Evolutionary conservation across 164 flowering plant genomes (phyloP), one percentile per base, ranked within the genome.

Genomic region (Hamamelis virginiana): DNA sequence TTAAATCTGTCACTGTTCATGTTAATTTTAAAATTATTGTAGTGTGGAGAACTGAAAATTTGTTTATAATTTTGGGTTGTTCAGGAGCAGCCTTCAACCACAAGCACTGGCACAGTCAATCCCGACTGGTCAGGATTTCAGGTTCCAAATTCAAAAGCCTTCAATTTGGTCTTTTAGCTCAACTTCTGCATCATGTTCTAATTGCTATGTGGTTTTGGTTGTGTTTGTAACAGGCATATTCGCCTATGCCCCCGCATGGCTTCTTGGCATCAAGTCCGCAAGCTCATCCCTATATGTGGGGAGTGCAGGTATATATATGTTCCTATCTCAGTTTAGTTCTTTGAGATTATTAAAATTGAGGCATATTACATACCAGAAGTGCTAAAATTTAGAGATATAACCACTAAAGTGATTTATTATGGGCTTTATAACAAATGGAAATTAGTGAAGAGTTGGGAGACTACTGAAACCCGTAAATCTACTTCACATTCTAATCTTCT

Each of bases 261-360:
- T 94, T 81, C 82, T 68, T 92, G 84, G 90, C 94, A 44, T 90
- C 97, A 48, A 92, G 95, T 69, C 98, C 97, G 53, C 97, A 89
- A 76, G 82, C 96, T 70, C 98, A 85, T 72, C 98, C 96, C 48
- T 94, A 92, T 72, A 90, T 94, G 97, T 92, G 98, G 98, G 97
- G 98, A 51, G 85, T 93, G 78, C 98, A 94, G 95, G 98, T 94
- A 83, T 15, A 4, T n/a, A 18, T 59, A 23, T 66, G 33, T 58
- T 10, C 1, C n/a, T 28, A 44, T 11, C 11, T 21, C 9, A 65
- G 33, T 51, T 19, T 48, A 19, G 14, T 52, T 60, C 27, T 57
- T 8, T 60, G 33, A 28, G 15, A 45, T n/a, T n/a, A n/a, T n/a
- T n/a, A n/a, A n/a, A n/a, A n/a, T n/a, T 33, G 4, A 33, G 2